These are phyloP conservation scores for Moelleriella libera DNA, from an alignment of 2,329 filamentous ascomycete species.

Conservation along the genomic window DNA sequence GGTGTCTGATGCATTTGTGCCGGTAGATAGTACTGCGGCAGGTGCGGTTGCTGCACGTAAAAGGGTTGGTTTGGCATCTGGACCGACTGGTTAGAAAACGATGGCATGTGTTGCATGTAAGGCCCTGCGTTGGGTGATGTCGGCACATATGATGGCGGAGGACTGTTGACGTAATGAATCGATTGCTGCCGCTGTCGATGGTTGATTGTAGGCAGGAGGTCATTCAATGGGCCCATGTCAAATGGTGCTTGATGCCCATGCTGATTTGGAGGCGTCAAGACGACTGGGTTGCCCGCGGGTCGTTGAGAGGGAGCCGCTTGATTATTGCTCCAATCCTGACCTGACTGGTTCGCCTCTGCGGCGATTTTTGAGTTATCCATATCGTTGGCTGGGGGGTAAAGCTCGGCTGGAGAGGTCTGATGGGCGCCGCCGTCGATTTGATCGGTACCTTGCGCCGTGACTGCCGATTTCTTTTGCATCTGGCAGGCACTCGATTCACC, in stretches of 20 bases:
- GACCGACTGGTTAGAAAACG: conserved; percentile 25
- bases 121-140: conserved; percentile 22
- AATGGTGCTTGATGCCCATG: conserved; percentile 19
- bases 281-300: conserved; percentile 18
- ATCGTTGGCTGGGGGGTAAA: not conserved
- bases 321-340: not conserved
- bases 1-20: conserved; percentile 23
- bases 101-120: conserved; percentile 23
- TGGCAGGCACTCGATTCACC: not conserved
- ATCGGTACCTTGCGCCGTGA: not conserved
- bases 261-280: conserved; percentile 16
- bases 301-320: not conserved
- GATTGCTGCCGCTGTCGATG: conserved; percentile 17
- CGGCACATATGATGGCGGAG: conserved; percentile 17
- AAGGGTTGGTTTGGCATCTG: conserved; percentile 27
- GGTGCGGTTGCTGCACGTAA: conserved; percentile 31
- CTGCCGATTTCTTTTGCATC: not conserved
- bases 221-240: conserved; percentile 31
- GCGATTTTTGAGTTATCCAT: not conserved
- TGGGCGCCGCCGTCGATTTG: not conserved
- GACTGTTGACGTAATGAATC: conserved; percentile 20
- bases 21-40: conserved; percentile 28
- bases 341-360: not conserved
- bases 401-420: not conserved
- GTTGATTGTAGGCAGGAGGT: conserved; percentile 24